Base-by-base conservation (phyloP, 805 yeast species). In the Wickerhamiella allomyrinae region DNA sequence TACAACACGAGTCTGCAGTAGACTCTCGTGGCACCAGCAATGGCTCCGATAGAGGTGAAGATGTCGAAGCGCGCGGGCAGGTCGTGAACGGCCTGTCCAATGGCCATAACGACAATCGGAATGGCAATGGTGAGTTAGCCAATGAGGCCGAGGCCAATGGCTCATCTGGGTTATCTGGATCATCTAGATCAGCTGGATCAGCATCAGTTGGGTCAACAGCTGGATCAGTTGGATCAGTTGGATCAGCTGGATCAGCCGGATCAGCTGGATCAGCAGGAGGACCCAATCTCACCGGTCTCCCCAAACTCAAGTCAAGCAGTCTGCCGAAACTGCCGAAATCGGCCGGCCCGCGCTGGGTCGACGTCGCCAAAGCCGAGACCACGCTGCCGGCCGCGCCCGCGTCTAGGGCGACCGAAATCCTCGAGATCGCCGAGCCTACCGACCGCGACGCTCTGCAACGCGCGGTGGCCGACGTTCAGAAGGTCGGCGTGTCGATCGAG, bases 401-500 rank as follows among this genome's bases (percentile, higher is more conserved):
- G 31, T 17, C 5, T 14, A 14, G 31, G 13, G 13, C 31, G 5
- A 13, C 31, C 17, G 5, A 7, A 7, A 27, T 27, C 14, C 31
- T 27, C 31, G 31, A 27, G 31, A 27, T 27, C 31, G 13, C 31
- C 17, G 31, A 8, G 17, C 31, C 31, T 17, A 27, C 13, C 17
- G 31, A 27, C 31, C 31, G 31, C 17, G 31, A 27, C 17, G 15
- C 31, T 3, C 17, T 27, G 31, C 14, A 14, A 8, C 31, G 31
- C 17, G 41, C 44, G 3, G 29, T 44, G 20, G 23, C 41, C 33
- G 39, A 34, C 14, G 25, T 25, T 8, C 36, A 39, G 15, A 38
- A 34, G 40, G 19, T 25, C 20, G 31, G 29, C 9, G 53, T 45
- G n/a, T 19, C 35, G 10, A 42, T 50, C 14, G 55, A 49, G 37